Percentiles rank a stretch among this genome's conserved stretches.
These are phyloP conservation scores for Amesomyces nigricolor DNA, from an alignment of 2,329 filamentous ascomycete genomes.

Conservation along the genomic window DNA sequence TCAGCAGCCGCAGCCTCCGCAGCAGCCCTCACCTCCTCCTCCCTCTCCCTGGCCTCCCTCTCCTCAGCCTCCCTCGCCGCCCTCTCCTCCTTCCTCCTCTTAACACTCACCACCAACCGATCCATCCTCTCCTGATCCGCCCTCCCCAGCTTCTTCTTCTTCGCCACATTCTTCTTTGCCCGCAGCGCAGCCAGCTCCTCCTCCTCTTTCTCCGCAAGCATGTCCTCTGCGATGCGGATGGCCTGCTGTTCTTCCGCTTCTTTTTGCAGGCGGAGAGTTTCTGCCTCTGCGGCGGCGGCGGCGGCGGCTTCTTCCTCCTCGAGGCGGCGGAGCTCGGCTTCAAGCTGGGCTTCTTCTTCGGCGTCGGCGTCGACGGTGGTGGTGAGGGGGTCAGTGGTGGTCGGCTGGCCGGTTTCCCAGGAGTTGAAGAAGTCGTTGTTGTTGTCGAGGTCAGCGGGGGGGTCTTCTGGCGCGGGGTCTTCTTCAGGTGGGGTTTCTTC, in stretches of 20 bases:
- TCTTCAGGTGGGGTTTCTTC: constrained; percentile 21
- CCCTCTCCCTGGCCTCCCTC: too few relatives aligned
- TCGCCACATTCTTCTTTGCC: constrained; percentile 43
- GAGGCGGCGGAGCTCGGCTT: constrained; percentile 23
- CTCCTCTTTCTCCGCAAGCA: constrained; percentile 26
- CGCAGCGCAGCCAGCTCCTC: constrained; percentile 40
- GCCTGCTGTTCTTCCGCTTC: constrained; percentile 24
- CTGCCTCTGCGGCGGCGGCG: constrained; percentile 9
- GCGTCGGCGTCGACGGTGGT: constrained; percentile 30
- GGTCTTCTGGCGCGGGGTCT: constrained; percentile 26
- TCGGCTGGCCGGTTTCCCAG: constrained; percentile 50
- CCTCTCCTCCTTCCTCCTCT: constrained; percentile 38
- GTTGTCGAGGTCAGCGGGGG: constrained; percentile 31
- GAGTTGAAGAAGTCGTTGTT: constrained; percentile 55
- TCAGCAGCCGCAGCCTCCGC: constrained; percentile 13
- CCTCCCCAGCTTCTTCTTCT: constrained; percentile 41
- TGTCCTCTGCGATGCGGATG: constrained; percentile 22
- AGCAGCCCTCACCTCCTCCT: constrained; percentile 20
- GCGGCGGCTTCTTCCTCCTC: background rate
- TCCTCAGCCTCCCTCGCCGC: constrained; percentile 30
- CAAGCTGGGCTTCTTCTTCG: constrained; percentile 46
- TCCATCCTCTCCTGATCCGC: constrained; percentile 43
- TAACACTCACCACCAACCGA: constrained; percentile 33
- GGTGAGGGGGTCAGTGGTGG: too few relatives aligned
- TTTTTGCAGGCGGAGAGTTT: constrained; percentile 9